Evolutionary conservation across 805 yeast genomes (phyloP).

Genomic region (Lipomyces sp.): DNA sequence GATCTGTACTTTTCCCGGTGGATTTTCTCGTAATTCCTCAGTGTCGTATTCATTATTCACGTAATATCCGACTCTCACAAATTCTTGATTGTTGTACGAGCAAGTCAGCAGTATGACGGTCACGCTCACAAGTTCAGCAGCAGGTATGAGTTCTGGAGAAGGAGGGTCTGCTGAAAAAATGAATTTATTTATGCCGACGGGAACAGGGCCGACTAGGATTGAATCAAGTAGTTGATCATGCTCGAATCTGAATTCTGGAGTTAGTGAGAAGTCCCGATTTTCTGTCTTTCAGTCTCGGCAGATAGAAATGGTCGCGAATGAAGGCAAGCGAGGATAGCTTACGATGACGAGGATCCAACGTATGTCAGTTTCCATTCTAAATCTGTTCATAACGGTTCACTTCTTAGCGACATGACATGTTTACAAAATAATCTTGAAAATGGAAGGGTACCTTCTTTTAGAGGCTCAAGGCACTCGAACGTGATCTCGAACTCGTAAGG

Average conservation of each 20-base stretch:
- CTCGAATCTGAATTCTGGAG: slow-evolving; percentile 47
- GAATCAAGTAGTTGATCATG: slow-evolving; percentile 98
- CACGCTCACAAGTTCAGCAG: slow-evolving; percentile 89
- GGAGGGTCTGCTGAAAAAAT: slow-evolving; percentile 96
- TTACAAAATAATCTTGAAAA: neutral
- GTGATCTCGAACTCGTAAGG: slow-evolving; percentile 97
- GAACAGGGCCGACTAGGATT: slow-evolving; percentile 96
- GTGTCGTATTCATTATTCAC: slow-evolving; percentile 95
- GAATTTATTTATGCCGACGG: slow-evolving; percentile 93
- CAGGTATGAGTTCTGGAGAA: slow-evolving; percentile 91
- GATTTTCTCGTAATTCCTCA: slow-evolving; percentile 76
- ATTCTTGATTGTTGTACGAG: slow-evolving; percentile 88
- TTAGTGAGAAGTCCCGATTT: neutral
- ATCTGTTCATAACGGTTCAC: slow-evolving; percentile 43
- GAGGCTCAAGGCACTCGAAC: slow-evolving; percentile 90
- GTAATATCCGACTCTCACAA: slow-evolving; percentile 95
- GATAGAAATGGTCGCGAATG: neutral
- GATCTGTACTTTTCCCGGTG: slow-evolving; percentile 28
- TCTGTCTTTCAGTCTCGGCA: neutral
- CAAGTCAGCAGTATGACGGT: slow-evolving; percentile 92
- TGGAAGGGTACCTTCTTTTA: slow-evolving; percentile 51
- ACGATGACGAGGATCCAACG: slow-evolving; percentile 90
- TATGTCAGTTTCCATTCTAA: slow-evolving; percentile 96
- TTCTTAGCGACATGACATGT: too few relatives aligned
- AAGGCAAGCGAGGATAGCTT: slow-evolving; percentile 13